Percentiles rank a stretch among this genome's conserved stretches.
Conservation (phyloP, 768 basidiomycete species). For the Termitomyces sp. region DNA sequence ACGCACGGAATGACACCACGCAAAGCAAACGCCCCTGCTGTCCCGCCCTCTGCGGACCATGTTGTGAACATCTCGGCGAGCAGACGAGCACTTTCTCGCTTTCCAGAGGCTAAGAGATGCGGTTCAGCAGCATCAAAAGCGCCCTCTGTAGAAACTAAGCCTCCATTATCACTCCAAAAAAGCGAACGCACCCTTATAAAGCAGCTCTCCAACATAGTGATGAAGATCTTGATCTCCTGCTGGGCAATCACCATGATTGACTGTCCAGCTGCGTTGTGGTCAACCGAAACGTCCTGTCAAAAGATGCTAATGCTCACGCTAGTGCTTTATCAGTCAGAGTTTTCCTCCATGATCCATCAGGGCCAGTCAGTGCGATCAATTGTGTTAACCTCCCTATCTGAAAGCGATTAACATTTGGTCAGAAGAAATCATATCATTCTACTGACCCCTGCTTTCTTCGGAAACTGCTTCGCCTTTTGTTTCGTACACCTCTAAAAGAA, state of each 20-base stretch:
- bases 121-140: constrained; percentile 70
- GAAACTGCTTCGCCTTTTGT: constrained; percentile 62
- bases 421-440: background rate
- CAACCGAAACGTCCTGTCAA: background rate
- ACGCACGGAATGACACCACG: constrained; percentile 83
- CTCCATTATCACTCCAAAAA: background rate
- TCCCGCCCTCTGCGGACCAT: constrained; percentile 55
- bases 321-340: constrained; percentile 81
- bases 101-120: constrained; percentile 82
- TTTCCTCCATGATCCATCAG: constrained; percentile 84
- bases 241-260: constrained; percentile 71
- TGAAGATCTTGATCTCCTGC: constrained; percentile 87
- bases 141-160: constrained; percentile 48
- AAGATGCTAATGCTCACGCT: constrained; percentile 48
- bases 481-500: constrained; percentile 83
- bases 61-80: constrained; percentile 84
- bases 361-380: constrained; percentile 80
- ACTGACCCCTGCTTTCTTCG: constrained; percentile 79
- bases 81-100: constrained; percentile 81
- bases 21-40: constrained; percentile 73
- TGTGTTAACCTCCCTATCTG: constrained; percentile 80
- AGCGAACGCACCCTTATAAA: constrained; percentile 66
- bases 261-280: constrained; percentile 68
- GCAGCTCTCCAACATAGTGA: constrained; percentile 84
- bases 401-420: constrained; percentile 13